phyloP scores from a whole-genome alignment of 2,329 filamentous ascomycete genomes.

The Helminthosporium solani region DNA sequence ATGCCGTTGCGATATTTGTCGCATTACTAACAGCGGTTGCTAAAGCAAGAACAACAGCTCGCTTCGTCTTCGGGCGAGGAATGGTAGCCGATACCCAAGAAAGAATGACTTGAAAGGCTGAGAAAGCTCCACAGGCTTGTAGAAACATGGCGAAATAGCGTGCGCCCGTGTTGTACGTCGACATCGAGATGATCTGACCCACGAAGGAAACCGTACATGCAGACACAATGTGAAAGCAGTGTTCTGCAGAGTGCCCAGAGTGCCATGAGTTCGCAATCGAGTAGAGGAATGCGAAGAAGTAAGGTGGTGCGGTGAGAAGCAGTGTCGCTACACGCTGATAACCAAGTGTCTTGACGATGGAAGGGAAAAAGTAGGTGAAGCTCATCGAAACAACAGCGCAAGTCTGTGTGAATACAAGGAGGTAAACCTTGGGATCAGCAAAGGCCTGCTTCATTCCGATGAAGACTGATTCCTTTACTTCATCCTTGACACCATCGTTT shows the following conservation, averaged over 20 bases:
- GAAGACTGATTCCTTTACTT: slow-evolving; percentile 17
- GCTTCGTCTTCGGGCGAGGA: slow-evolving; percentile 37
- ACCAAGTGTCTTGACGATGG: slow-evolving; percentile 60
- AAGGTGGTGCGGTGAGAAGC: slow-evolving; percentile 59
- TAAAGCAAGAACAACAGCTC: slow-evolving; percentile 31
- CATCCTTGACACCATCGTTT: slow-evolving; percentile 16
- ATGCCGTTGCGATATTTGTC: slow-evolving; percentile 38
- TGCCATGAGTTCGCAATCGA: slow-evolving; percentile 58
- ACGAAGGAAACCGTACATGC: slow-evolving; percentile 17
- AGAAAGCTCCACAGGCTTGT: slow-evolving; percentile 20
- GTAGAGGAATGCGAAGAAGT: slow-evolving; percentile 59
- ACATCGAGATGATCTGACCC: slow-evolving; percentile 44
- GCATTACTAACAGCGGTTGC: slow-evolving; percentile 40
- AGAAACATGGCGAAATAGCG: slow-evolving; percentile 65
- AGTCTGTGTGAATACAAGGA: slow-evolving; percentile 58
- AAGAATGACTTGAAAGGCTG: slow-evolving; percentile 34
- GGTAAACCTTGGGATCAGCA: slow-evolving; percentile 53
- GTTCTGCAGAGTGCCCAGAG: slow-evolving; percentile 55
- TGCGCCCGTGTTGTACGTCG: slow-evolving; percentile 51
- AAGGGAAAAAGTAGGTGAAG: slow-evolving; percentile 66
- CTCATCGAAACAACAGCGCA: slow-evolving; percentile 44
- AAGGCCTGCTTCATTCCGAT: slow-evolving; percentile 52
- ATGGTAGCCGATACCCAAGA: slow-evolving; percentile 38
- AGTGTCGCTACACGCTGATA: slow-evolving; percentile 56
- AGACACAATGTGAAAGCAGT: slow-evolving; percentile 47